A percentile compares a stretch with the other conserved stretches of the same genome.
Conservation (phyloP, 306 rosid genomes). For the Sicyos edulis region DNA sequence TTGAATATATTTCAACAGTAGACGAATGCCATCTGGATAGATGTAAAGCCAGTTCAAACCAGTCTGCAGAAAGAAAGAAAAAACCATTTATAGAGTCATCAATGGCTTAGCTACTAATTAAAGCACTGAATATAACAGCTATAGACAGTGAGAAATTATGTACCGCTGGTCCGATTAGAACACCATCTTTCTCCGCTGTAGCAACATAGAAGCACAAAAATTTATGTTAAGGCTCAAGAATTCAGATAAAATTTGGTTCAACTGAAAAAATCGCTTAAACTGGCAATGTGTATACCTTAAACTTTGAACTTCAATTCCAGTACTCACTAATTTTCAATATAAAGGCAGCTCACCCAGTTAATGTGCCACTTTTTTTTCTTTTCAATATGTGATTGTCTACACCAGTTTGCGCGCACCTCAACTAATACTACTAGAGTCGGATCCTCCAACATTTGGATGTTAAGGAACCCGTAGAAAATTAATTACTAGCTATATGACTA, state of each 20-base stretch:
- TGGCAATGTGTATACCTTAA: too few relatives aligned
- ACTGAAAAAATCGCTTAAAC: neutral
- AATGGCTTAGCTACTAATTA: neutral
- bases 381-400: too few relatives aligned
- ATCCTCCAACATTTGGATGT: too few relatives aligned
- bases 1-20: neutral
- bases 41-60: conserved; percentile 19
- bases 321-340: too few relatives aligned
- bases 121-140: neutral
- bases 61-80: conserved; percentile 9
- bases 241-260: neutral
- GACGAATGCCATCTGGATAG: conserved; percentile 18
- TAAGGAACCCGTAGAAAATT: too few relatives aligned
- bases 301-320: too few relatives aligned
- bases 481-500: too few relatives aligned
- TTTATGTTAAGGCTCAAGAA: neutral
- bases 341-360: too few relatives aligned
- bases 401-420: too few relatives aligned
- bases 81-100: neutral
- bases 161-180: conserved; percentile 33
- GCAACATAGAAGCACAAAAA: neutral
- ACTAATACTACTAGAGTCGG: too few relatives aligned
- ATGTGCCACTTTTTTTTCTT: too few relatives aligned
- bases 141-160: neutral
- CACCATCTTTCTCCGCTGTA: conserved; percentile 32